phyloP scores from a whole-genome alignment of 2,329 filamentous ascomycete genomes.

The Hypomyces perniciosus region DNA sequence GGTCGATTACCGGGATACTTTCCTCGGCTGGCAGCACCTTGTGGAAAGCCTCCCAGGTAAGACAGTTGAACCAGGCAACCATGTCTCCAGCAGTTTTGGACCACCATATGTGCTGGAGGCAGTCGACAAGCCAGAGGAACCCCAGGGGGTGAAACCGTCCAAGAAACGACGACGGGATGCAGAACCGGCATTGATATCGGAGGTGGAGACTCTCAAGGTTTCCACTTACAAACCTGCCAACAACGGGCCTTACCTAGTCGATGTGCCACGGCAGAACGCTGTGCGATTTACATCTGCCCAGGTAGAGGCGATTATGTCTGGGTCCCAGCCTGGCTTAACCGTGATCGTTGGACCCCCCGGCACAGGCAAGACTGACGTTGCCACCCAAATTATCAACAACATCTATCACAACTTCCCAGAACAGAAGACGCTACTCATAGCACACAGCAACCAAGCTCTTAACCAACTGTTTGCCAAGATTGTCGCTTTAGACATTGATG shows the following conservation, averaged over 20 bases:
- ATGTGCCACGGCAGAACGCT: slow-evolving; percentile 73
- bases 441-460: slow-evolving; percentile 94
- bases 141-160: slow-evolving; percentile 52
- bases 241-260: slow-evolving; percentile 80
- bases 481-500: slow-evolving; percentile 89
- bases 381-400: slow-evolving; percentile 97
- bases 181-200: slow-evolving; percentile 57
- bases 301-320: slow-evolving; percentile 86
- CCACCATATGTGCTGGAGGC: slow-evolving; percentile 84
- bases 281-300: slow-evolving; percentile 89
- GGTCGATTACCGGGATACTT: slow-evolving; percentile 89
- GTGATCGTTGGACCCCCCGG: slow-evolving; percentile 92
- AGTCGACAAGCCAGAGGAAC: slow-evolving; percentile 46
- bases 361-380: slow-evolving; percentile 98
- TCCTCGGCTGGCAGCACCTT: slow-evolving; percentile 91
- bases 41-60: slow-evolving; percentile 85
- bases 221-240: slow-evolving; percentile 88
- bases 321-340: slow-evolving; percentile 88
- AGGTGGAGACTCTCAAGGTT: slow-evolving; percentile 67
- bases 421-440: slow-evolving; percentile 85
- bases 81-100: slow-evolving; percentile 66
- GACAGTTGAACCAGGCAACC: slow-evolving; percentile 71
- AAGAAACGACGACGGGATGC: slow-evolving; percentile 85
- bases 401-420: slow-evolving; percentile 96
- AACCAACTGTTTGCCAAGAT: slow-evolving; percentile 99